Base-by-base conservation (phyloP, 805 yeast species). In the Blastobotrys terrestris region DNA sequence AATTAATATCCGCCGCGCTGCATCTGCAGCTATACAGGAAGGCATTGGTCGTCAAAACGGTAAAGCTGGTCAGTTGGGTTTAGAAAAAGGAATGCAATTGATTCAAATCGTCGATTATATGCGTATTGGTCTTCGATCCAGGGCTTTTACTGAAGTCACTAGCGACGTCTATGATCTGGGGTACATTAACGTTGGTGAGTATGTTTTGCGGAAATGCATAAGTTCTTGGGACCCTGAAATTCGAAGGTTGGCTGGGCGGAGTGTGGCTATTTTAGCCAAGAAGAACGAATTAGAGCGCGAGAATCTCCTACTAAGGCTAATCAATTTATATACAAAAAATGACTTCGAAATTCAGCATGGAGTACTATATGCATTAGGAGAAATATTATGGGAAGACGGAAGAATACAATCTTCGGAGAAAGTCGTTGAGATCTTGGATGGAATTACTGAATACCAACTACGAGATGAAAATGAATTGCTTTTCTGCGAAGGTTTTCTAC, bases 1-100 rank as follows among this genome's bases (percentile, higher is more conserved):
- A 51, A 70, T 88, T 16, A 75, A 83, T 54, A 78, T 90, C 3
- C 73, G 97, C 52, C 73, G 95, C 53, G 91, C 97, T 15, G 84
- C 91, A 1, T 74, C 88, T 3, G 96, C 97, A 0, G 92, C 94
- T 0, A 61, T 91, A 4, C 97, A 91, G 63, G 98, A 91, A 61
- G 73, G 85, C 14, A 64, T 88, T 2, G 98, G 98, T 0, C 70
- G 97, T 39, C 83, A 81, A 63, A n/a, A n/a, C n/a, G 87, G 87
- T 1, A 68, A 68, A 11, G 42, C 47, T 11, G 52, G 35, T 5
- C 31, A 53, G 31, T 69, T 81, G 60, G n/a, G n/a, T n/a, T n/a
- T n/a, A n/a, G 57, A 54, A 2, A 49, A 58, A 3, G 66, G 65
- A 2, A 55, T 71, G 13, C 57, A 65, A 14, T 62, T 87, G 1